These are phyloP conservation scores for Botrytis medusae DNA, from an alignment of 2,329 filamentous ascomycete genomes.

Conservation along the genomic window DNA sequence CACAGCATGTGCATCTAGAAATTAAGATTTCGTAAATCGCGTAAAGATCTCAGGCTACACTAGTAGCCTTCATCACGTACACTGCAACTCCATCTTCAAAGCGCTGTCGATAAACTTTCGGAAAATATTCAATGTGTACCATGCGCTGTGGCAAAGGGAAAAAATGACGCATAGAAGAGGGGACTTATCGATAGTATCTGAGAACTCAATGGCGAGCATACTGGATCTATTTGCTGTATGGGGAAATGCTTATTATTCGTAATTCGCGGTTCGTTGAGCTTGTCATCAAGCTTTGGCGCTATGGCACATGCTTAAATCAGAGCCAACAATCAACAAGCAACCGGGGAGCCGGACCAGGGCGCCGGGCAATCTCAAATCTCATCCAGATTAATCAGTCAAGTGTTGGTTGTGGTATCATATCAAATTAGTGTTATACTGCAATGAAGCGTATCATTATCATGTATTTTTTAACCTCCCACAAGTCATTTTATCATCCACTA, in stretches of 20 bases:
- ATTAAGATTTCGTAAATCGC: neutral
- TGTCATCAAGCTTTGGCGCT: neutral
- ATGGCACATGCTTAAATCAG: neutral
- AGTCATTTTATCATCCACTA: neutral
- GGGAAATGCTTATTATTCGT: neutral
- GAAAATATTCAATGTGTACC: neutral
- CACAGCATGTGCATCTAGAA: neutral
- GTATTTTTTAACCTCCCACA: neutral
- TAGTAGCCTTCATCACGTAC: neutral
- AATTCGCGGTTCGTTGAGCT: neutral
- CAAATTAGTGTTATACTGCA: neutral
- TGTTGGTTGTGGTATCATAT: neutral
- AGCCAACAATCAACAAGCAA: neutral
- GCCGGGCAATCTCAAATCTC: neutral
- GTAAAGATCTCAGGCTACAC: neutral
- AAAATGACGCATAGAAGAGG: neutral
- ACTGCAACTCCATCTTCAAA: neutral
- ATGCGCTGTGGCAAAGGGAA: neutral
- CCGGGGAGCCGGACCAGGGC: too few species aligned
- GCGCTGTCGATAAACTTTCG: neutral
- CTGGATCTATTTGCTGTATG: neutral
- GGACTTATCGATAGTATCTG: neutral
- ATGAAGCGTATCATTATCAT: neutral
- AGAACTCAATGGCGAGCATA: neutral
- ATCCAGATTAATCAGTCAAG: neutral